phyloP scores from a whole-genome alignment of 345 rosid genomes.

The Hirschfeldia incana region DNA sequence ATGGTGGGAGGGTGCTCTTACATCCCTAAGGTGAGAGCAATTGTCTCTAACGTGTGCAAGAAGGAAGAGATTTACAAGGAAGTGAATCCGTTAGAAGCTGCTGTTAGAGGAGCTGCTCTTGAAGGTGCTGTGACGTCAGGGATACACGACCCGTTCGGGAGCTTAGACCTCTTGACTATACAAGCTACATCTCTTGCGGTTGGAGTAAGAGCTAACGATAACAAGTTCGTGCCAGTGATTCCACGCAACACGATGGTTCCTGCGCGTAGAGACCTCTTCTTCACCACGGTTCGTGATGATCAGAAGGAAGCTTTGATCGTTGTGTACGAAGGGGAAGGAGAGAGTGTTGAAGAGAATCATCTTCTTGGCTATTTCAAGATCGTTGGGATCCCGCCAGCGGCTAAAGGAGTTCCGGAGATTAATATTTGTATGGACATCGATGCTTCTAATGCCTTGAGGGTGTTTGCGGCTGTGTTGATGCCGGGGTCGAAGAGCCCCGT shows the following conservation, averaged over 20 bases:
- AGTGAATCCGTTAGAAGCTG: constrained; percentile 71
- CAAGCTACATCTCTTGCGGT: constrained; percentile 70
- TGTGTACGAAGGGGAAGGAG: constrained; percentile 84
- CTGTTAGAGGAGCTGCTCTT: constrained; percentile 79
- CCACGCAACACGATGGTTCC: constrained; percentile 75
- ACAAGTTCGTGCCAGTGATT: constrained; percentile 61
- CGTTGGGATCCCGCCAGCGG: constrained; percentile 62
- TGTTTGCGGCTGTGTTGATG: constrained; percentile 65
- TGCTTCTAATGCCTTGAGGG: constrained; percentile 63
- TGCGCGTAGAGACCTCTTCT: constrained; percentile 62
- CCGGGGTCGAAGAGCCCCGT: constrained; percentile 60
- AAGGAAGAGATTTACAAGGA: constrained; percentile 56
- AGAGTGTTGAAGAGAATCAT: constrained; percentile 64
- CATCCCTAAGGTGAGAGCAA: constrained; percentile 56
- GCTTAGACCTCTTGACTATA: constrained; percentile 78
- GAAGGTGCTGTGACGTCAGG: constrained; percentile 95
- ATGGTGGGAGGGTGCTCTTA: constrained; percentile 86
- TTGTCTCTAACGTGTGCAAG: constrained; percentile 51
- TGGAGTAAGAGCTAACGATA: constrained; percentile 64
- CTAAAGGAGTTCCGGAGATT: constrained; percentile 81
- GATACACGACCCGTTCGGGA: constrained; percentile 74
- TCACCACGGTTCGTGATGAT: constrained; percentile 66
- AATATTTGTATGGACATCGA: constrained; percentile 89
- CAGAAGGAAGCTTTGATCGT: constrained; percentile 72
- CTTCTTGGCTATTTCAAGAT: constrained; percentile 87